phyloP scores from a whole-genome alignment of 1,284 basidiomycete species.

The Malassezia pachydermatis region DNA sequence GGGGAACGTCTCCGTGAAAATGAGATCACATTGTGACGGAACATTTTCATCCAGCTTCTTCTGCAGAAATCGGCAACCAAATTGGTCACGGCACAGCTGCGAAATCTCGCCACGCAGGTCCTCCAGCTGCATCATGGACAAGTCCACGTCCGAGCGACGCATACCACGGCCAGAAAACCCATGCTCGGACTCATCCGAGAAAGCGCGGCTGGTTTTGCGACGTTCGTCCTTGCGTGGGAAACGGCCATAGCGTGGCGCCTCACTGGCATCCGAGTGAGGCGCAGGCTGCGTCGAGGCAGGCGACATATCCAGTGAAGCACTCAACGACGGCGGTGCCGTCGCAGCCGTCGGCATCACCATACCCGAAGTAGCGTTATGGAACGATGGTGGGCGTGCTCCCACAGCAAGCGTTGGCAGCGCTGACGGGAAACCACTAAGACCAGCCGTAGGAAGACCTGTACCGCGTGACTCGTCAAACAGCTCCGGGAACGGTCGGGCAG shows the following conservation, averaged over 20 bases:
- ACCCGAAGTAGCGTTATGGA: not conserved
- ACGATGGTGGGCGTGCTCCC: not conserved
- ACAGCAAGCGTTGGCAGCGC: not conserved
- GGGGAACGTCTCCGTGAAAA: slow-evolving; percentile 93
- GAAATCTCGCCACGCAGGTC: slow-evolving; percentile 88
- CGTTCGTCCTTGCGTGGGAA: slow-evolving; percentile 4
- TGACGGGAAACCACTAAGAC: not conserved
- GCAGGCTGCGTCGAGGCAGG: not conserved
- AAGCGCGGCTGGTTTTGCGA: not conserved
- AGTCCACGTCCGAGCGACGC: slow-evolving; percentile 17
- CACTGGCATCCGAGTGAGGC: not conserved
- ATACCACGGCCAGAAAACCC: not conserved
- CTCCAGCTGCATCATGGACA: slow-evolving; percentile 79
- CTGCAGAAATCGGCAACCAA: slow-evolving; percentile 94
- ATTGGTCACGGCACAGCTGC: slow-evolving; percentile 91
- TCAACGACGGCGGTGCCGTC: not conserved
- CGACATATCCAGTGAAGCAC: not conserved
- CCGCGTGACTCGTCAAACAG: not conserved
- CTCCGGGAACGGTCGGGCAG: not conserved
- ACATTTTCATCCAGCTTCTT: slow-evolving; percentile 99
- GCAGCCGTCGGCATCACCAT: not conserved
- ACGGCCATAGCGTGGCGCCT: slow-evolving; percentile 3
- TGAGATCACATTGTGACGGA: slow-evolving; percentile 68
- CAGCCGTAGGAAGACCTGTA: no score
- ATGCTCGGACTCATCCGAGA: not conserved